Evolutionary conservation across 2,329 filamentous ascomycete genomes (phyloP).

Genomic region (Fusarium equiseti): DNA sequence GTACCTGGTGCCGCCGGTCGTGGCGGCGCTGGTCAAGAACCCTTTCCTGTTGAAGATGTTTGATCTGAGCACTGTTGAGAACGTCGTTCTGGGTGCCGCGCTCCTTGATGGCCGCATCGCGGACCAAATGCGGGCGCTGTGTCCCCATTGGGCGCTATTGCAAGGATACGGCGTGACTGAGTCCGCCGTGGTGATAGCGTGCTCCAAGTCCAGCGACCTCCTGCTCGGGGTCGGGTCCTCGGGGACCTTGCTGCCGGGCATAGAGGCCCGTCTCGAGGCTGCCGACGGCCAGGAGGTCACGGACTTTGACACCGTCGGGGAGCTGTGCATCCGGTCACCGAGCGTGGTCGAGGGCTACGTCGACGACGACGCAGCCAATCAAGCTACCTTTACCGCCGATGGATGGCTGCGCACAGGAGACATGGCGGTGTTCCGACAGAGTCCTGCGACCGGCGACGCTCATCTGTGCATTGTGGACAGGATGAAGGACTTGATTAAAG

Average conservation of each 20-base stretch:
- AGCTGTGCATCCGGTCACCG: slow-evolving; percentile 12
- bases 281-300: slow-evolving; percentile 13
- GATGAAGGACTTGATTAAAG: slow-evolving; percentile 15
- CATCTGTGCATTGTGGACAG: slow-evolving; percentile 12
- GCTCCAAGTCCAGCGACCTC: slow-evolving; percentile 9
- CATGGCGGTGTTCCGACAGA: slow-evolving; percentile 13
- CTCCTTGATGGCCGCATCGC: slow-evolving; percentile 12
- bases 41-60: slow-evolving; percentile 12
- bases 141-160: slow-evolving; percentile 8
- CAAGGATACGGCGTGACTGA: slow-evolving; percentile 12
- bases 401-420: slow-evolving; percentile 12
- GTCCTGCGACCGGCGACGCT: slow-evolving; percentile 12
- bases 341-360: slow-evolving; percentile 9
- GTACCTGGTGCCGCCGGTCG: slow-evolving; percentile 10
- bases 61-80: slow-evolving; percentile 13
- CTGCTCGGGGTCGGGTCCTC: slow-evolving; percentile 12
- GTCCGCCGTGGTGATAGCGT: slow-evolving; percentile 11
- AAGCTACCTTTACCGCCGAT: slow-evolving; percentile 15
- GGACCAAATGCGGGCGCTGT: slow-evolving; percentile 8
- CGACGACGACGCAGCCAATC: slow-evolving; percentile 6
- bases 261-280: slow-evolving; percentile 11
- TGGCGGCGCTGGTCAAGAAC: slow-evolving; percentile 8
- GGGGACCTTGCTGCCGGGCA: slow-evolving; percentile 10
- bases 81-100: slow-evolving; percentile 11
- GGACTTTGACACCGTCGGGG: slow-evolving; percentile 7